Base-by-base conservation (phyloP, 176 grass and related monocot species). In the Oryza brachyantha region DNA sequence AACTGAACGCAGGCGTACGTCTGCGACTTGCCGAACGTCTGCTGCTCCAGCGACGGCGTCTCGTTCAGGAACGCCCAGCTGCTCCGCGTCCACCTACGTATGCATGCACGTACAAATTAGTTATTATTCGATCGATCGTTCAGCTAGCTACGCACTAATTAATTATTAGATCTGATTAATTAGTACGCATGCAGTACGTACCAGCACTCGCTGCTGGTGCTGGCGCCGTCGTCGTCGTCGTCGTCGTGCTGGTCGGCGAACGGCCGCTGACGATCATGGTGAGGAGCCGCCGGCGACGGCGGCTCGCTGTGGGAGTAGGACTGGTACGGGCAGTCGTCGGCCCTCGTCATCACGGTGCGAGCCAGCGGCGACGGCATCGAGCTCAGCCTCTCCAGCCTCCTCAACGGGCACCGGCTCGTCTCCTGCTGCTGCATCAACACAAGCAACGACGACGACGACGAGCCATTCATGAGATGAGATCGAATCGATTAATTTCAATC, bases 11-110 rank as follows among this genome's bases (percentile, higher is more conserved):
- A 35, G 36, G 83, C 52, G 70, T 91, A 91, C 7, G 64, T 78
- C 5, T 73, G 80, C 21, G 67, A 68, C 40, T 28, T 68, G 67
- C 76, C 70, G 10, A 25, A 3, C 67, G 13, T 29, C 67, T 88
- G 88, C 27, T 90, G 78, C 28, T 14, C 61, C 10, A 81, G 83
- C 27, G 89, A 66, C 7, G 84, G 89, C 24, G 92, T 74, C 46
- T 95, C 92, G 61, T 95, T 95, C n/a, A 95, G 84, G 32, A 95
- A 94, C 19, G 89, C 89, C 80, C 32, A 91, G 79, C 75, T 95
- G 89, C 92, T 94, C 50, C 68, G 66, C 2, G 89, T 94, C 92
- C 92, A 94, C 92, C 92, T 94, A 12, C 39, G 10, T 12, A 41
- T 2, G 25, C 70, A 74, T 55, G n/a, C 16, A 32, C 11, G 9